phyloP scores from a whole-genome alignment of 2,329 filamentous ascomycete species.

The Aspergillus pseudoviridinutans region DNA sequence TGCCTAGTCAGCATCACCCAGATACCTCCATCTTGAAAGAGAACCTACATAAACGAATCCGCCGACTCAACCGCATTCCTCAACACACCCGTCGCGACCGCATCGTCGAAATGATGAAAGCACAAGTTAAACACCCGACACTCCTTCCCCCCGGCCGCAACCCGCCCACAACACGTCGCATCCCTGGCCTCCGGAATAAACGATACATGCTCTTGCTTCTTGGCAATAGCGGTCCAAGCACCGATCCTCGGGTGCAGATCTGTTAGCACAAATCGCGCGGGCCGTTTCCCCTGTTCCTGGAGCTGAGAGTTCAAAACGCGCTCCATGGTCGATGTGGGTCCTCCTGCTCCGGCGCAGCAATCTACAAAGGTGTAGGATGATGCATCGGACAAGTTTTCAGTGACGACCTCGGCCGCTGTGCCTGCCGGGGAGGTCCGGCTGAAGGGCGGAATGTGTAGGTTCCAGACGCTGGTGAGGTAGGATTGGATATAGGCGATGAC shows the following conservation, averaged over 20 bases:
- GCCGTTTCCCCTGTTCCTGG: constrained; percentile 10
- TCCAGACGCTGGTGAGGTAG: constrained; percentile 22
- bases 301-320: constrained; percentile 51
- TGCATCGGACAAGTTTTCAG: constrained; percentile 41
- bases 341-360: constrained; percentile 71
- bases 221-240: constrained; percentile 55
- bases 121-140: constrained; percentile 70
- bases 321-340: constrained; percentile 64
- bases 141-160: constrained; percentile 49
- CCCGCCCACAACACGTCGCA: constrained; percentile 43
- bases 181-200: constrained; percentile 62
- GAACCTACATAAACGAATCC: constrained; percentile 23
- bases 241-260: constrained; percentile 62
- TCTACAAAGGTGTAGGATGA: constrained; percentile 63
- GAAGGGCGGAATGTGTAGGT: constrained; percentile 13
- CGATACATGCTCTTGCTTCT: constrained; percentile 52
- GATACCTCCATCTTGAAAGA: background rate
- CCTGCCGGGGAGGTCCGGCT: constrained; percentile 14
- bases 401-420: constrained; percentile 12
- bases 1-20: background rate
- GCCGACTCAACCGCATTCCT: constrained; percentile 41
- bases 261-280: constrained; percentile 60
- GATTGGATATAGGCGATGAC: constrained; percentile 51
- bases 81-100: constrained; percentile 57
- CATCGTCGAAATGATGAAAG: constrained; percentile 73